Evolutionary conservation across 2,329 filamentous ascomycete species (phyloP), one percentile per base, ranked within the genome.

Genomic region (Torrubiella hemipterigena): DNA sequence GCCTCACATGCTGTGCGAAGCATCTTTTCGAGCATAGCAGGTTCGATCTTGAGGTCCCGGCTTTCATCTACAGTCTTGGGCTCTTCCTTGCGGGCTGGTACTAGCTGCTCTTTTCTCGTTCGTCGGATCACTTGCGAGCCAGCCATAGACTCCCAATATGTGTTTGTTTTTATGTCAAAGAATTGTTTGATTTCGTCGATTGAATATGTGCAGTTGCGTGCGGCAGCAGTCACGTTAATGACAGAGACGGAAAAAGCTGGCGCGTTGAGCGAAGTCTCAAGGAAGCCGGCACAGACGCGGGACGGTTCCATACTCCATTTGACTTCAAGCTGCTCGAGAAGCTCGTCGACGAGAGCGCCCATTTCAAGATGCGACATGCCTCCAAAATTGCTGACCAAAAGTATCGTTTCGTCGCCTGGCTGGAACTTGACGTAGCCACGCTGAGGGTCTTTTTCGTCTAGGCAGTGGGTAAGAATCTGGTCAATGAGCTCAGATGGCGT

Each of bases 181-280:
- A 82, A 69, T 13, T 59, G 55, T 38, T 79, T 65, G 56, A 82
- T 68, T 8, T 75, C 63, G 2, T 56, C 59, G 21, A 48, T 51
- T 1, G 61, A 60, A 47, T 68, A 69, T 3, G 52, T 40, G 45
- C 58, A 64, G 36, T 56, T 56, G 29, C 45, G 45, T 0, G 66
- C 59, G 0, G 63, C 59, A 1, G 58, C 61, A 0, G 65, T 63
- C 23, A 75, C 47, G 48, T 77, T 81, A 44, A 81, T 55, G 29
- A 83, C 43, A 4, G 76, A 79, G 6, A 83, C 65, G 11, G 73
- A 79, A 46, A 83, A 83, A 0, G 77, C 79, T 0, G 77, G 67
- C 0, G 76, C 78, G 40, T 83, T 82, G 43, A 84, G 64, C 12
- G 75, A 81, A 0, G 78, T 82, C 65, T 82, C 80, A 34, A 77